Conservation (phyloP, 1,139 yeast genomes). For the Pichia sp. region DNA sequence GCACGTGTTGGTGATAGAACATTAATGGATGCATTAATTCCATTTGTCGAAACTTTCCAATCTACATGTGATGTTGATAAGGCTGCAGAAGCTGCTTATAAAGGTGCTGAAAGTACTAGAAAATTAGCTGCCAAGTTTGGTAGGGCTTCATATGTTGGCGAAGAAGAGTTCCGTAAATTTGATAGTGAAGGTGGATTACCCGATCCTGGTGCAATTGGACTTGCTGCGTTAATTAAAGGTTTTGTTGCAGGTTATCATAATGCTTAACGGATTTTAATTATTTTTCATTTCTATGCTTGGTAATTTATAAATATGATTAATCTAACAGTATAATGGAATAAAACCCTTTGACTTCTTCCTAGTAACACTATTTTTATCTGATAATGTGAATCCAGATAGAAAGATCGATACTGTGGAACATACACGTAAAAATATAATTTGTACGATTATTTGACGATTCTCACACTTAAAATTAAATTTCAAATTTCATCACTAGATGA, state of each 20-base stretch:
- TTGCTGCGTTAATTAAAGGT: conserved; percentile 63
- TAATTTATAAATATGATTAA: neutral
- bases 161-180: conserved; percentile 43
- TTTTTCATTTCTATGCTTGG: neutral
- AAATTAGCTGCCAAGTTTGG: conserved; percentile 81
- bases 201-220: conserved; percentile 90
- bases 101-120: conserved; percentile 73
- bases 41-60: conserved; percentile 63
- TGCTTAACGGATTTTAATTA: neutral
- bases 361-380: no score
- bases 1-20: conserved; percentile 92
- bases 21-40: conserved; percentile 78
- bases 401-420: no score
- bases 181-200: conserved; percentile 59
- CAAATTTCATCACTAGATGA: neutral
- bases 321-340: no score
- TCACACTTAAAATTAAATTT: no score
- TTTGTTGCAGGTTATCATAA: conserved; percentile 24
- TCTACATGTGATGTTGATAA: conserved; percentile 40
- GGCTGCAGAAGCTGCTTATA: conserved; percentile 63
- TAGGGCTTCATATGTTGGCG: conserved; percentile 81
- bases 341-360: no score
- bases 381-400: no score
- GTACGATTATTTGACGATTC: no score
- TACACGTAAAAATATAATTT: no score